Conservation (phyloP, 495 filamentous ascomycete species). For the Penicillium canariense region DNA sequence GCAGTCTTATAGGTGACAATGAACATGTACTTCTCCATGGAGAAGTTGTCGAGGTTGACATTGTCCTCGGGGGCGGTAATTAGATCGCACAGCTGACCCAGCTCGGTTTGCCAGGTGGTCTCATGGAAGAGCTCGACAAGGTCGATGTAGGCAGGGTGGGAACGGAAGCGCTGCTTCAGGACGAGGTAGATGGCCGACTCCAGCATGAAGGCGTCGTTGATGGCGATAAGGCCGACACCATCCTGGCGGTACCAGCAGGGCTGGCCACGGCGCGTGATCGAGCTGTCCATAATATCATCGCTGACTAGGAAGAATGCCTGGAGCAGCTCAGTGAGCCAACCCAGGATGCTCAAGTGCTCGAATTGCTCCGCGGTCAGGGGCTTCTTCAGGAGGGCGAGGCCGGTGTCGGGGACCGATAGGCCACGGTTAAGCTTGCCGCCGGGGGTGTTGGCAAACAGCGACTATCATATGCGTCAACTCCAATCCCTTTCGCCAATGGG, state of each 20-base stretch:
- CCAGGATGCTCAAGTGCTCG: conserved; percentile 78
- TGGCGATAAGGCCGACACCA: conserved; percentile 87
- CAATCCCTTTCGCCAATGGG: neutral
- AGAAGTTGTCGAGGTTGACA: conserved; percentile 86
- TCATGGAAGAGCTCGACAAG: conserved; percentile 96
- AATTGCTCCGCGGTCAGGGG: conserved; percentile 76
- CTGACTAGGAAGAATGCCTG: conserved; percentile 99
- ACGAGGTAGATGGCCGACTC: conserved; percentile 86
- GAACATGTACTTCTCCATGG: conserved; percentile 91
- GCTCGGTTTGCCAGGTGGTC: conserved; percentile 85
- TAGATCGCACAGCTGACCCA: conserved; percentile 91
- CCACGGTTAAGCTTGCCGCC: conserved; percentile 99
- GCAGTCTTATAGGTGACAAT: conserved; percentile 99
- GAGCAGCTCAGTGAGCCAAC: conserved; percentile 96
- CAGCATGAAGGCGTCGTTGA: conserved; percentile 98
- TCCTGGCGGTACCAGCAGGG: conserved; percentile 94
- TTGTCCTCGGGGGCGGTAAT: conserved; percentile 93
- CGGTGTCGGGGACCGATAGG: conserved; percentile 94
- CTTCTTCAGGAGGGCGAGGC: conserved; percentile 70
- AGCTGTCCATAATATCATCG: conserved; percentile 97
- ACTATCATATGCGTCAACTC: conserved; percentile 41
- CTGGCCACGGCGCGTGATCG: conserved; percentile 85
- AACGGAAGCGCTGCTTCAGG: conserved; percentile 87
- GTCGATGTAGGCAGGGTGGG: conserved; percentile 81
- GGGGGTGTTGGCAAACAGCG: conserved; percentile 76